A percentile compares a stretch with the other conserved stretches of the same genome.
Evolutionary conservation across 768 basidiomycete species (phyloP).

Genomic region (Kwoniella pini): DNA sequence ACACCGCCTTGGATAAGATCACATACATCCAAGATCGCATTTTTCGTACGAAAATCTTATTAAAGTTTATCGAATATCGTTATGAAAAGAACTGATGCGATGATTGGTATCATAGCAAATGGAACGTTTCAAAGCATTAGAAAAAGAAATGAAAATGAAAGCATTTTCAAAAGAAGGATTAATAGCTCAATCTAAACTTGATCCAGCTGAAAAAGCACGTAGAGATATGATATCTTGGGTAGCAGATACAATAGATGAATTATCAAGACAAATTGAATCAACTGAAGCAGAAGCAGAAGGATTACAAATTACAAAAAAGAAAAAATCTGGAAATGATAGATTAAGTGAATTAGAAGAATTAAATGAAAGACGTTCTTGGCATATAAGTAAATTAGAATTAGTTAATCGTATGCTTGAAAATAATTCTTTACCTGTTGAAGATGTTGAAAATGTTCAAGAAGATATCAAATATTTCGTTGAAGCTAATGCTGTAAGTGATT

Average conservation of each 20-base stretch:
- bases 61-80: too few relatives aligned
- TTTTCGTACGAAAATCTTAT: too few relatives aligned
- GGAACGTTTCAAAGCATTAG: slow-evolving; percentile 99
- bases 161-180: slow-evolving; percentile 99
- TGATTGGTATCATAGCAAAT: slow-evolving; percentile 84
- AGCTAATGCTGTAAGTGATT: slow-evolving; percentile 77
- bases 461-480: slow-evolving; percentile 96
- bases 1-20: too few relatives aligned
- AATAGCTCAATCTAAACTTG: slow-evolving; percentile 87
- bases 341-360: slow-evolving; percentile 79
- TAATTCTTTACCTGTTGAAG: slow-evolving; percentile 79
- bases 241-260: slow-evolving; percentile 82
- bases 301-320: slow-evolving; percentile 69
- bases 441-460: slow-evolving; percentile 79
- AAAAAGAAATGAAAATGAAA: slow-evolving; percentile 99
- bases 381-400: slow-evolving; percentile 86
- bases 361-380: slow-evolving; percentile 95
- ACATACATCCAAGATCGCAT: too few relatives aligned
- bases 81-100: too few relatives aligned
- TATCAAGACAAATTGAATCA: slow-evolving; percentile 87
- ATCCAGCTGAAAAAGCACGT: slow-evolving; percentile 97
- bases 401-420: slow-evolving; percentile 92
- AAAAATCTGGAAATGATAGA: slow-evolving; percentile 69
- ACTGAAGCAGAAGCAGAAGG: slow-evolving; percentile 93
- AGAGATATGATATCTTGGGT: slow-evolving; percentile 81